These are phyloP conservation scores for Brassica juncea DNA, from an alignment of 345 rosid species.

Conservation along the genomic window DNA sequence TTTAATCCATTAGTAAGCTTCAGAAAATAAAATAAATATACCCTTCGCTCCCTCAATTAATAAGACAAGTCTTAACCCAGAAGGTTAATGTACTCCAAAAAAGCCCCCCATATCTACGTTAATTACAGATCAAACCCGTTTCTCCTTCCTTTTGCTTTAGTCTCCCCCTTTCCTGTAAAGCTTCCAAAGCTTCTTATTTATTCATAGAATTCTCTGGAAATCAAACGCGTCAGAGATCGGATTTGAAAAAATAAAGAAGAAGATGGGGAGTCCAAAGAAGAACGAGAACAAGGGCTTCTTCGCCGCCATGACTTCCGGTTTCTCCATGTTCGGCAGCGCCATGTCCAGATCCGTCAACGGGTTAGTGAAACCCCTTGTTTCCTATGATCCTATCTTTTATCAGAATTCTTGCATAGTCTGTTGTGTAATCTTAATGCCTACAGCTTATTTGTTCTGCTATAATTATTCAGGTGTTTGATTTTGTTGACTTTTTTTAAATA, in stretches of 20 bases:
- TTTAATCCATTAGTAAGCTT: neutral
- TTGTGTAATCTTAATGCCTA: no score
- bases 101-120: constrained; percentile 4
- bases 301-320: constrained; percentile 66
- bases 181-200: constrained; percentile 6
- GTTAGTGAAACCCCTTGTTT: no score
- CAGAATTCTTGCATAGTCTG: no score
- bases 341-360: constrained; percentile 72
- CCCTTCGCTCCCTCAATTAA: neutral
- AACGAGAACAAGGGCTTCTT: constrained; percentile 60
- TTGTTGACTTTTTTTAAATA: constrained; percentile 10
- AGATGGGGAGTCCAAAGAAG: constrained; percentile 61
- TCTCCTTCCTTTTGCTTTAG: neutral
- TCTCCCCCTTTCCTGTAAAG: constrained; percentile 31
- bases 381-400: no score
- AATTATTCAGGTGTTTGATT: constrained; percentile 12
- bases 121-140: constrained; percentile 29
- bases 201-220: constrained; percentile 14
- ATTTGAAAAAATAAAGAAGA: neutral
- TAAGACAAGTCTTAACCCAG: neutral
- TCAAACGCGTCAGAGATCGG: constrained; percentile 10
- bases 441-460: constrained; percentile 14
- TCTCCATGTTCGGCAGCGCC: constrained; percentile 67
- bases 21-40: neutral
- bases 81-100: neutral